Conservation (phyloP, 176 grass and related monocot genomes). For the Hordeum marinum region DNA sequence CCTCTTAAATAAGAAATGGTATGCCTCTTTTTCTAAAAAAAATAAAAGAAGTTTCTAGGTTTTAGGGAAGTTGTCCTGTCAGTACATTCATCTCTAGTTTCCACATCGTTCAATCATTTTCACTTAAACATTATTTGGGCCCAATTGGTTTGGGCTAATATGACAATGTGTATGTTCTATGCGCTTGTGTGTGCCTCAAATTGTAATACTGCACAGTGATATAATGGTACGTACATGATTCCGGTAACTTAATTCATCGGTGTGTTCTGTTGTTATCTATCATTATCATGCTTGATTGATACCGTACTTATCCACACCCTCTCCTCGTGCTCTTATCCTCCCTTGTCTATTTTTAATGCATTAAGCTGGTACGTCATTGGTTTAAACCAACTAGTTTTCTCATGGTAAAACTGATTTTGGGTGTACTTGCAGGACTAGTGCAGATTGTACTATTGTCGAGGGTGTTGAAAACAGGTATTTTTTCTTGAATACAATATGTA, state of each 20-base stretch:
- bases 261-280: neutral
- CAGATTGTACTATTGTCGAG: neutral
- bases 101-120: neutral
- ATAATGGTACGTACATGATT: neutral
- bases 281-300: neutral
- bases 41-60: no score
- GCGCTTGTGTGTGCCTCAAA: neutral
- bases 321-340: neutral
- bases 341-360: neutral
- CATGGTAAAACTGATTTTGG: neutral
- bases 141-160: neutral
- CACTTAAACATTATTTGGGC: neutral
- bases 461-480: neutral
- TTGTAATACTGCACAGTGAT: neutral
- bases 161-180: neutral
- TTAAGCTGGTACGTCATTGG: neutral
- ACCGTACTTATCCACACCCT: neutral
- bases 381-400: neutral
- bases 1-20: neutral
- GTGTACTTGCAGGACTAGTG: neutral
- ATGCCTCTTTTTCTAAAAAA: neutral
- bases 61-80: no score
- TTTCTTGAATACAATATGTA: neutral
- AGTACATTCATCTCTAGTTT: neutral
- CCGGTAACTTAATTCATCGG: neutral